phyloP scores from a whole-genome alignment of 768 basidiomycete species.

The Hygrophorus pudorinus region DNA sequence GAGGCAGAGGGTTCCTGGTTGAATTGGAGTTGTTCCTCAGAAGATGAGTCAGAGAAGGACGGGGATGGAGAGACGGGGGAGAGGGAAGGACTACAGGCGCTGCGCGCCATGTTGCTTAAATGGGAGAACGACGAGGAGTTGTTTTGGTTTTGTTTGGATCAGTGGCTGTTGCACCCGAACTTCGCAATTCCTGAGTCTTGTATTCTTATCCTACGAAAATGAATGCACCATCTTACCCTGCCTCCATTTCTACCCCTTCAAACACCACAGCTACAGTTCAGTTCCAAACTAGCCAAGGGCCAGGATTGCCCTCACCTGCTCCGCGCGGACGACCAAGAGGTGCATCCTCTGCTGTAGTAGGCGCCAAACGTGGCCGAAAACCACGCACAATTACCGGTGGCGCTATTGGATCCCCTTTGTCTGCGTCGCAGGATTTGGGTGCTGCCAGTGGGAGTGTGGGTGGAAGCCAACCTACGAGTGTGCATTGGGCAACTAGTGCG shows the following conservation, averaged over 20 bases:
- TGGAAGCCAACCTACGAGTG: neutral
- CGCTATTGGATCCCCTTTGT: slow-evolving; percentile 20
- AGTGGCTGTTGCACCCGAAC: too few relatives aligned
- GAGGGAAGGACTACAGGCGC: slow-evolving; percentile 21
- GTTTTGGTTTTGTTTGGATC: too few relatives aligned
- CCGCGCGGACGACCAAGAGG: slow-evolving; percentile 25
- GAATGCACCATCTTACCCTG: too few relatives aligned
- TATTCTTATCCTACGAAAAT: too few relatives aligned
- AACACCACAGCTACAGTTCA: too few relatives aligned
- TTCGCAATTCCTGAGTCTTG: too few relatives aligned
- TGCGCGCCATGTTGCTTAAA: slow-evolving; percentile 4
- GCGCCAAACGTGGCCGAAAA: slow-evolving; percentile 39
- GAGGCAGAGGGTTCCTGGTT: slow-evolving; percentile 22
- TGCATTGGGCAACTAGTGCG: neutral
- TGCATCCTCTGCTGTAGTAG: slow-evolving; percentile 13
- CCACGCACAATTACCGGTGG: slow-evolving; percentile 25
- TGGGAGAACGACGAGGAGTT: too few relatives aligned
- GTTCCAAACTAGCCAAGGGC: too few relatives aligned
- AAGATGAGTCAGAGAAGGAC: slow-evolving; percentile 25
- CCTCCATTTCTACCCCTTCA: too few relatives aligned
- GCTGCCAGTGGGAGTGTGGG: neutral
- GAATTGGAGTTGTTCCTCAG: slow-evolving; percentile 10
- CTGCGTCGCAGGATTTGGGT: slow-evolving; percentile 11
- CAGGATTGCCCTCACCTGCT: neutral
- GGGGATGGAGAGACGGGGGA: slow-evolving; percentile 33